Conservation (phyloP, 2,329 filamentous ascomycete species). For the Colletotrichum costaricense region DNA sequence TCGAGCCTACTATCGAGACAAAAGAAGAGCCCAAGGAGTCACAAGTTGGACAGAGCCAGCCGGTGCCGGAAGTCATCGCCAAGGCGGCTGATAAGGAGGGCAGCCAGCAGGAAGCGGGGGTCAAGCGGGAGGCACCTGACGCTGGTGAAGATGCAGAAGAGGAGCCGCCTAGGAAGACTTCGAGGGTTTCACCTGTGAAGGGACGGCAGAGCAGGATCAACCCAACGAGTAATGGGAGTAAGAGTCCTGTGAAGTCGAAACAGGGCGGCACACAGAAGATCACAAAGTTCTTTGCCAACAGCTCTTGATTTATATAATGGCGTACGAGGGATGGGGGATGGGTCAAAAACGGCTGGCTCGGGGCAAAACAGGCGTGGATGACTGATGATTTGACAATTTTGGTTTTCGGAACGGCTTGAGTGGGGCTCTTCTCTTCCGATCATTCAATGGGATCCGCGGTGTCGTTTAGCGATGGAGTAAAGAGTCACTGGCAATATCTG, state of each 20-base stretch:
- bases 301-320: constrained; percentile 45
- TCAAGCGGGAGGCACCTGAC: constrained; percentile 44
- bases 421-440: not conserved
- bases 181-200: constrained; percentile 35
- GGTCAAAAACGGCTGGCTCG: not conserved
- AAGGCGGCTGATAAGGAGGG: constrained; percentile 2
- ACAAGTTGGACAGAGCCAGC: constrained; percentile 19
- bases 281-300: constrained; percentile 59
- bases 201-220: constrained; percentile 49
- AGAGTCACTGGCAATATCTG: not conserved
- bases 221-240: constrained; percentile 53
- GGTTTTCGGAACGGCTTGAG: not conserved
- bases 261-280: constrained; percentile 56
- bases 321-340: not conserved
- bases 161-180: constrained; percentile 42
- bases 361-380: not conserved
- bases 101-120: constrained; percentile 14
- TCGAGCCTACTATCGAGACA: constrained; percentile 22
- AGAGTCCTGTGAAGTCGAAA: constrained; percentile 46
- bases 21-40: constrained; percentile 37
- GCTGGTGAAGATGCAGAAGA: constrained; percentile 17
- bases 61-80: constrained; percentile 39
- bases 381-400: not conserved
- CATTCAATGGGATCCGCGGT: not conserved
- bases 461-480: not conserved